These are phyloP conservation scores for Cercospora beticola DNA, from an alignment of 2,329 filamentous ascomycete genomes.

Conservation along the genomic window DNA sequence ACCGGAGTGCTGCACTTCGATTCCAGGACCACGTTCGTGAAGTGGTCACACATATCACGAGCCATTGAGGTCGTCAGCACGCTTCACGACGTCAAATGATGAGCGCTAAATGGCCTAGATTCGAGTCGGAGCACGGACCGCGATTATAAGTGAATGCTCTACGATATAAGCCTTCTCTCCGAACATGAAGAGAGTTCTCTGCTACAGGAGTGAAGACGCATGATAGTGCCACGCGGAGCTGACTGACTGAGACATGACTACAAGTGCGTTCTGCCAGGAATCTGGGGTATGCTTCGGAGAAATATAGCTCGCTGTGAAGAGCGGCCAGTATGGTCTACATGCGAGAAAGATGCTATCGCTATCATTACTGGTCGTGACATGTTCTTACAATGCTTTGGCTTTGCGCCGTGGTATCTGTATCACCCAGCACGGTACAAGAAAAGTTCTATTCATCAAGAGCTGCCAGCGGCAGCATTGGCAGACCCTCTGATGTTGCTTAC, in stretches of 20 bases:
- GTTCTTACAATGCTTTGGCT: constrained; percentile 7
- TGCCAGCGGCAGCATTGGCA: constrained; percentile 5
- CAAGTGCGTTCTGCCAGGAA: neutral
- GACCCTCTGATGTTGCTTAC: constrained; percentile 3
- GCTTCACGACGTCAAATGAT: neutral
- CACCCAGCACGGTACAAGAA: neutral
- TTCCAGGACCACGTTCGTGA: constrained; percentile 4
- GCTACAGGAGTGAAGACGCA: neutral
- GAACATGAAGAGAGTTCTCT: neutral
- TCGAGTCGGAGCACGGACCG: neutral
- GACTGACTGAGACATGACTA: neutral
- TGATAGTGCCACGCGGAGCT: neutral
- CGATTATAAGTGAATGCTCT: neutral
- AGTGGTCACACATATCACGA: neutral
- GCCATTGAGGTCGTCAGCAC: neutral
- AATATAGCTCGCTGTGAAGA: neutral
- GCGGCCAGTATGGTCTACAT: neutral
- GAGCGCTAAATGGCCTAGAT: neutral
- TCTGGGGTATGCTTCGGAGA: neutral
- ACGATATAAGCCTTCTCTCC: neutral
- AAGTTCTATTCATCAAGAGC: constrained; percentile 1
- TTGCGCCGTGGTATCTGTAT: constrained; percentile 8
- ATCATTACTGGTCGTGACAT: constrained; percentile 3
- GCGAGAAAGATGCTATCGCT: neutral
- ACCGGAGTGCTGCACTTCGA: constrained; percentile 3